Conservation (phyloP, 768 basidiomycete genomes). For the Paxillus involutus region DNA sequence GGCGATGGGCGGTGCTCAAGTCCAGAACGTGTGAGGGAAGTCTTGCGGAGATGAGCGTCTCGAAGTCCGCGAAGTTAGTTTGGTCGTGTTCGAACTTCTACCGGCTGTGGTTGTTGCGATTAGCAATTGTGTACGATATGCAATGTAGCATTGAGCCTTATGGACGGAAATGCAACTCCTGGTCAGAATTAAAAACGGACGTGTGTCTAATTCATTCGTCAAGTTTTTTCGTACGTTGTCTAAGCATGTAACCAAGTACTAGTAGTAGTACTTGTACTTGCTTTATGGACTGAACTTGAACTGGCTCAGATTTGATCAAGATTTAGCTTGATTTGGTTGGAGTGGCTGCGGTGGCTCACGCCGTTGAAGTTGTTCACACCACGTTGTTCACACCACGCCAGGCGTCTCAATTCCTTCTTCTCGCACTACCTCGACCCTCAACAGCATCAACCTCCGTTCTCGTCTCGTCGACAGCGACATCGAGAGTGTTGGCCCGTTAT, state of each 20-base stretch:
- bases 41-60: background rate
- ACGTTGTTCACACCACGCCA: conserved; percentile 14
- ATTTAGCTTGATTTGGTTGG: conserved; percentile 2
- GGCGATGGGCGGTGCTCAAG: background rate
- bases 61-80: background rate
- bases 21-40: background rate
- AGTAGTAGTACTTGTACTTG: too few species aligned
- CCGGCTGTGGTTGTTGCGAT: background rate
- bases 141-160: background rate
- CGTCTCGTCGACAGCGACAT: conserved; percentile 10
- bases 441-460: background rate
- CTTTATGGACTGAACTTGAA: conserved; percentile 5
- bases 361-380: conserved; percentile 13
- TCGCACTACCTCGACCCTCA: conserved; percentile 4
- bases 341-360: conserved; percentile 26
- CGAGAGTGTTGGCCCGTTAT: conserved; percentile 16
- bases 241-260: too few species aligned
- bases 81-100: background rate
- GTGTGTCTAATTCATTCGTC: background rate
- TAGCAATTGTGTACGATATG: too few species aligned
- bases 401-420: background rate
- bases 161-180: background rate
- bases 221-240: too few species aligned
- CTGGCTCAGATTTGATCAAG: conserved; percentile 18
- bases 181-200: background rate